Conservation (phyloP, 805 yeast species). For the Komagataella ulmi region DNA sequence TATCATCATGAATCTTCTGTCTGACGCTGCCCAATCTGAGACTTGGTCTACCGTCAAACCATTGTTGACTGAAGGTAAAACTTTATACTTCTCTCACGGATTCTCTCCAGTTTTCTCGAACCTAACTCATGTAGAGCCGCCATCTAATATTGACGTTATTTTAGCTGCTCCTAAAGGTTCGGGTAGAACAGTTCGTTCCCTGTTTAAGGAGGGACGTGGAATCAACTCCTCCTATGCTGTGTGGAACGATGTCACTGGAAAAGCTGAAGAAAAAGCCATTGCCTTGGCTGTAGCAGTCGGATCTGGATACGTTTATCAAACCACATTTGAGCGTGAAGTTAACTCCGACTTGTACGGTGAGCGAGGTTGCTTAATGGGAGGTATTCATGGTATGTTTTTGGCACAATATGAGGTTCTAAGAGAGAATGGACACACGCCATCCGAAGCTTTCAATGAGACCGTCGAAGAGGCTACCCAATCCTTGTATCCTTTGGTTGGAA, state of each 20-base stretch:
- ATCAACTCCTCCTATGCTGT: constrained; percentile 99
- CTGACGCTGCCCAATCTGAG: constrained; percentile 99
- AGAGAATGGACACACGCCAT: constrained; percentile 99
- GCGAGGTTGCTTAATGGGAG: constrained; percentile 99
- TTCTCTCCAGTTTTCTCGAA: constrained; percentile 99
- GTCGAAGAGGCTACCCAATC: constrained; percentile 99
- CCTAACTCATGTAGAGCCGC: constrained; percentile 92
- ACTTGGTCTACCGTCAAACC: constrained; percentile 88
- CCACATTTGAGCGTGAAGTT: constrained; percentile 98
- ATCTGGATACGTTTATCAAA: constrained; percentile 99
- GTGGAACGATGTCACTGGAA: constrained; percentile 98
- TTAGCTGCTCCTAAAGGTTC: constrained; percentile 99
- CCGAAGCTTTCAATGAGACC: constrained; percentile 99
- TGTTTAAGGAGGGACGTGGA: constrained; percentile 99
- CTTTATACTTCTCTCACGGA: constrained; percentile 98
- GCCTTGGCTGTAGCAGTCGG: constrained; percentile 99
- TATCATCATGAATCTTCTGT: constrained; percentile 91
- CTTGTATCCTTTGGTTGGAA: constrained; percentile 96
- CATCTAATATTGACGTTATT: constrained; percentile 90
- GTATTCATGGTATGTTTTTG: constrained; percentile 99
- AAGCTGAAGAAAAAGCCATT: constrained; percentile 97
- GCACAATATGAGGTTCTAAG: constrained; percentile 99
- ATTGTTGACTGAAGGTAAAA: constrained; percentile 89
- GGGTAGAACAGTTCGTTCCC: constrained; percentile 98
- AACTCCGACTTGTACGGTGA: constrained; percentile 99